Evolutionary conservation across 106 monocot species (phyloP).

Genomic region (Posidonia australis): DNA sequence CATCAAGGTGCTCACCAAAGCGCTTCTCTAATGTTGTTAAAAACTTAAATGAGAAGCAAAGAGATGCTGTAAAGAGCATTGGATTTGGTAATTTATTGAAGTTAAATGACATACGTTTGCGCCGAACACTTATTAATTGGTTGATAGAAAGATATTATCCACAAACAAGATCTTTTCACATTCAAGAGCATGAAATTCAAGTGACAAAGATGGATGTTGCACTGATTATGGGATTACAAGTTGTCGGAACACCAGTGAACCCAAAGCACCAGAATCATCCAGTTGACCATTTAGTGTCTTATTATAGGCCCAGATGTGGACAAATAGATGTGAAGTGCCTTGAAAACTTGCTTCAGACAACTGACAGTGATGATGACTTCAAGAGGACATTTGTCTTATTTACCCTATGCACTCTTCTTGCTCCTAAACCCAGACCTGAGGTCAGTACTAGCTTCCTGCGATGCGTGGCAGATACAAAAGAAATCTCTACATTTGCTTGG

Average conservation of each 20-base stretch:
- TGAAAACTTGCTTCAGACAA: not conserved
- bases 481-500: conserved; percentile 5
- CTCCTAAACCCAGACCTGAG: conserved; percentile 10
- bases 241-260: not conserved
- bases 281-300: conserved; percentile 1
- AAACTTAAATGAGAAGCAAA: conserved; percentile 1
- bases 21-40: conserved; percentile 1
- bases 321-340: conserved; percentile 8
- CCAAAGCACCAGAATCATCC: not conserved
- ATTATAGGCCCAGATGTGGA: conserved; percentile 7
- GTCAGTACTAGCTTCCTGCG: conserved; percentile 1
- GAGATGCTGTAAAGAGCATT: conserved; percentile 7
- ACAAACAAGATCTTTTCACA: too few species aligned
- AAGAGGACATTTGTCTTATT: conserved; percentile 5
- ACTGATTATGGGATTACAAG: not conserved
- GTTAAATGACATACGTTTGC: conserved; percentile 6
- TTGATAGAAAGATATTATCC: too few species aligned
- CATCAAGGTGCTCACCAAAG: conserved; percentile 4
- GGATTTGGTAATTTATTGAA: conserved; percentile 4
- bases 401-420: conserved; percentile 7
- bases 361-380: conserved; percentile 2
- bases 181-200: conserved; percentile 5
- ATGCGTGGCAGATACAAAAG: not conserved
- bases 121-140: too few species aligned
- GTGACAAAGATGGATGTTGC: conserved; percentile 2